Evolutionary conservation across 2,329 filamentous ascomycete species (phyloP), one percentile per base, ranked within the genome.

Genomic region (Sordariomycetes sp.): DNA sequence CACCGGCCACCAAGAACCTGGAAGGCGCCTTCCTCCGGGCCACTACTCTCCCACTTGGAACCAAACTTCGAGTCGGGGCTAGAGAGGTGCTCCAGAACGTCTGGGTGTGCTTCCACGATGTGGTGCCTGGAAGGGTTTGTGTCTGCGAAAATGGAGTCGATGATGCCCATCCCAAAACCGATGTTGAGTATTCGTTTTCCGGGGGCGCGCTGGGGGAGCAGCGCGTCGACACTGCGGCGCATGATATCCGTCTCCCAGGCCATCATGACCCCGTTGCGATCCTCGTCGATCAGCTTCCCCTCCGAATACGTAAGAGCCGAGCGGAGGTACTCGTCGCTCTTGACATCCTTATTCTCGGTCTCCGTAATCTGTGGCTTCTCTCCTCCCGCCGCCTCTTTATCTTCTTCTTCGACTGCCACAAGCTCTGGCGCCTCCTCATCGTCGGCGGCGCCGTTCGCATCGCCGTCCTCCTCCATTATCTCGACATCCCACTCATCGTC

Each of bases 201-300:
- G 0, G 54, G 35, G 8, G 66, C 62, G 35, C 61, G 59, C 4
- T 66, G 64, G 51, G 73, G 66, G 5, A 86, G 76, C 1, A 95
- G 76, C 16, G 82, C 79, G 61, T 86, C 79, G 53, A 90, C 89
- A 58, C 88, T 90, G 55, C 82, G 80, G 60, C 81, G 81, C 90
- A 96, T 96, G 65, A 96, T 94, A 62, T 86, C 83, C 1, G 86
- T 88, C 71, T 96, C 90, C 90, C 90, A 96, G 46, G 86, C 81
- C 90, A 96, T 96, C 90, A 96, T 96, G 53, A 96, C 89, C 57
- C 89, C 90, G 69, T 96, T 96, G 61, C 84, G 79, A 62, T 85
- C 82, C 3, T 82, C 78, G 67, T 94, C 89, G 7, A 94, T 79
- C 2, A 94, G 80, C 60, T 86, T 86, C 62, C 79, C 79, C 59